Conservation (phyloP, 2,329 filamentous ascomycete genomes). For the Thielaviopsis populi region DNA sequence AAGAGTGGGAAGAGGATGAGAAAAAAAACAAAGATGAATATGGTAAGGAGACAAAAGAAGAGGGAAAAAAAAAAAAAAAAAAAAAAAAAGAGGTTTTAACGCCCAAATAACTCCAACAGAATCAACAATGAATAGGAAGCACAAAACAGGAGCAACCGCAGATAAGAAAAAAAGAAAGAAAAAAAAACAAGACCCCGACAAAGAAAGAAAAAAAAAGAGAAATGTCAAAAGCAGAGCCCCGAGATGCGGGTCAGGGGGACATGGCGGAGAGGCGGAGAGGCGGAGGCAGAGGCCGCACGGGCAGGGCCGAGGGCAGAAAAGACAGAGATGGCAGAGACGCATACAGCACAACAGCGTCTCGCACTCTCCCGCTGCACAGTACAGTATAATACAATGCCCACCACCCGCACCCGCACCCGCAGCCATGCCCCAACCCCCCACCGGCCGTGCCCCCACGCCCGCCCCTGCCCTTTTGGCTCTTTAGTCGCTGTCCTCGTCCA, state of each 20-base stretch:
- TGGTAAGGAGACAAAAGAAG: not conserved
- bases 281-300: too few relatives aligned
- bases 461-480: constrained; percentile 3
- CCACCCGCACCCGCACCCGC: not conserved
- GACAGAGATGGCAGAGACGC: too few relatives aligned
- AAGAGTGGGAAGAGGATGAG: too few relatives aligned
- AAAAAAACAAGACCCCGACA: not conserved
- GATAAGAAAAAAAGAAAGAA: constrained; percentile 4
- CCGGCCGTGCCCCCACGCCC: not conserved
- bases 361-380: too few relatives aligned
- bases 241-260: not conserved
- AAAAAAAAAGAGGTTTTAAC: constrained; percentile 6
- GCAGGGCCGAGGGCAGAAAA: too few relatives aligned
- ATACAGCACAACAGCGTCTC: too few relatives aligned
- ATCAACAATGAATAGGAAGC: constrained; percentile 4
- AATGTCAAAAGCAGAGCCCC: not conserved
- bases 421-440: too few relatives aligned
- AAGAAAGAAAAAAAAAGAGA: not conserved
- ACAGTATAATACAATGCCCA: too few relatives aligned
- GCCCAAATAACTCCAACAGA: constrained; percentile 2
- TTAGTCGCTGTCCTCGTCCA: constrained; percentile 40
- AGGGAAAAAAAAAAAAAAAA: not conserved
- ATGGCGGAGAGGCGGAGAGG: too few relatives aligned
- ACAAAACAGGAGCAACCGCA: constrained; percentile 6
- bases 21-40: not conserved